Evolutionary conservation across 768 basidiomycete genomes (phyloP), one percentile per base, ranked within the genome.

Genomic region (Crassisporium funariophilum): DNA sequence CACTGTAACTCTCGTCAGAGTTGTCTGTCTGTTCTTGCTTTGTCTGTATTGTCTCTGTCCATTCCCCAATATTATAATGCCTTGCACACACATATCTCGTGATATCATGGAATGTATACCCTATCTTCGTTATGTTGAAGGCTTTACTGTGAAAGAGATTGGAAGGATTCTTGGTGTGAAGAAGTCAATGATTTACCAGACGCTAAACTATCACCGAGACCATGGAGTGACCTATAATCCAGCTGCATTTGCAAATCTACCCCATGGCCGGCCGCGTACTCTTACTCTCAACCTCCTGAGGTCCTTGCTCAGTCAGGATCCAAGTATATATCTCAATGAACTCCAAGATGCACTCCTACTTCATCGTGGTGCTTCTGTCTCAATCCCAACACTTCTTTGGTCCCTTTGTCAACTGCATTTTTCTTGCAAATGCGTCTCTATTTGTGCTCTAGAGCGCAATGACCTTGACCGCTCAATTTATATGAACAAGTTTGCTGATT

Each of bases 91-190:
- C 42, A 29, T 56, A 25, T 56, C 51, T 29, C 47, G 7, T 4
- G 46, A 50, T 22, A 44, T 56, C 40, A 56, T 50, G 29, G 49
- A 40, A 5, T 36, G 41, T 8, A 56, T 56, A 11, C 52, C 55
- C 2, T 50, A 47, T n/a, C 38, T 56, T 1, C 23, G 21, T 1
- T 44, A 46, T 25, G 27, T 43, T 25, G 41, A 53, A 38, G 24
- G 39, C 6, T 49, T 43, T 24, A 47, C 21, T 19, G 52, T 56
- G 12, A 47, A 50, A 34, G 52, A 54, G 8, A 54, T 56, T 4
- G 47, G 12, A 19, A 10, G 19, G 7, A 34, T 56, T 13, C 45
- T 56, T 4, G 45, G 42, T 35, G 38, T 59, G 9, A 29, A 41
- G 50, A 53, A 53, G 34, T 35, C 52, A 7, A 20, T 52, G 10